Conservation (phyloP, 108 stramenopile species). For the Cyclotella choctawhatcheeana region DNA sequence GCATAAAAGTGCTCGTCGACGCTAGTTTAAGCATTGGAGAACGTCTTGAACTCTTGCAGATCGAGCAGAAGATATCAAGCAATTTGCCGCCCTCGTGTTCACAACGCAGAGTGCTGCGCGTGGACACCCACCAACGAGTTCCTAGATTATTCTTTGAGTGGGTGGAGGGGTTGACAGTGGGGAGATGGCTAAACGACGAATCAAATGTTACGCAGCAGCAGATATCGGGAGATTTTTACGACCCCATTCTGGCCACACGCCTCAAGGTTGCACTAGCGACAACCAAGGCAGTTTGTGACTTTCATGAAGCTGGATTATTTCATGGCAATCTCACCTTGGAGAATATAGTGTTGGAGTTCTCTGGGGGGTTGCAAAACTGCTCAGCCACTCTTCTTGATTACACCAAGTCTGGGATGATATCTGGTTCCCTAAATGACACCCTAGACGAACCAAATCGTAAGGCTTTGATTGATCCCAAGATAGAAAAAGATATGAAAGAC, state of each 20-base stretch:
- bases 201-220: neutral
- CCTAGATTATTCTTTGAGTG: constrained; percentile 7
- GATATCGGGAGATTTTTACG: too few relatives aligned
- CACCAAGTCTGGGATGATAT: neutral
- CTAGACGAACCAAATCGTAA: neutral
- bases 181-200: neutral
- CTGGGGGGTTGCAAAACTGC: neutral
- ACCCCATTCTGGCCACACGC: neutral
- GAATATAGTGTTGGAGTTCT: constrained; percentile 14
- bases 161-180: constrained; percentile 10
- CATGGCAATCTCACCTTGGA: neutral
- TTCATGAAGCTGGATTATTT: constrained; percentile 16
- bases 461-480: neutral
- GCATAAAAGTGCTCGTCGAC: constrained; percentile 10
- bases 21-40: neutral
- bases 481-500: constrained; percentile 11
- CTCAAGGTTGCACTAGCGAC: constrained; percentile 9
- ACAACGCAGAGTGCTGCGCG: neutral
- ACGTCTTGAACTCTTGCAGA: neutral
- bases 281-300: constrained; percentile 13
- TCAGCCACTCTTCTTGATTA: neutral
- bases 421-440: neutral
- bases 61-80: constrained; percentile 3
- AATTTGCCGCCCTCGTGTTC: neutral
- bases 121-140: neutral